Conservation (phyloP, 768 basidiomycete species). For the Tylopilus cervinicoccineus region DNA sequence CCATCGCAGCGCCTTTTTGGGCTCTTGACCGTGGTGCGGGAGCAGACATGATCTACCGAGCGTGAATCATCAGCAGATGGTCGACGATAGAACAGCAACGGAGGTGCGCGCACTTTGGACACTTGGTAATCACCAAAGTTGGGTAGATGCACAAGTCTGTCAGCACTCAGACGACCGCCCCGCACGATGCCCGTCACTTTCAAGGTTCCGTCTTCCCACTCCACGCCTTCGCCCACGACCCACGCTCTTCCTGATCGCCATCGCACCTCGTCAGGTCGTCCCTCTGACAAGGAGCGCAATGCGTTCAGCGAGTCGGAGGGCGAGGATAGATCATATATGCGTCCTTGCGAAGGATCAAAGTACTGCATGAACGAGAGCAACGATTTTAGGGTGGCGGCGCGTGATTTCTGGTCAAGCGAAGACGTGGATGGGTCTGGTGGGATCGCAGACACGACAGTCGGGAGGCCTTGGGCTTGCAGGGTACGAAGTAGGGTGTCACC, state of each 20-base stretch:
- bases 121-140: constrained; percentile 87
- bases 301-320: constrained; percentile 67
- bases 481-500: constrained; percentile 86
- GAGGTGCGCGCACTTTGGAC: constrained; percentile 54
- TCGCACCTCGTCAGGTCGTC: constrained; percentile 70
- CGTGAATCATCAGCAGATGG: not conserved
- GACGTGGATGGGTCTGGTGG: constrained; percentile 45
- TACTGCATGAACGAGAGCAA: constrained; percentile 92
- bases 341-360: constrained; percentile 80
- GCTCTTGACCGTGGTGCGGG: constrained; percentile 38
- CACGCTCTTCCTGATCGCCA: constrained; percentile 83
- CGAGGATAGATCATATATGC: constrained; percentile 69
- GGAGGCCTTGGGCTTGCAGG: constrained; percentile 88
- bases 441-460: constrained; percentile 75
- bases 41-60: constrained; percentile 64
- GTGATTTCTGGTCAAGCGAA: constrained; percentile 56
- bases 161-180: constrained; percentile 71
- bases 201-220: constrained; percentile 62
- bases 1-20: constrained; percentile 49
- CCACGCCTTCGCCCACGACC: constrained; percentile 64
- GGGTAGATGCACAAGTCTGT: constrained; percentile 84
- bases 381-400: constrained; percentile 73
- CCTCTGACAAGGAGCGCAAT: constrained; percentile 77
- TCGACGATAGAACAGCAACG: not conserved
- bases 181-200: constrained; percentile 82